phyloP scores from a whole-genome alignment of 2,329 filamentous ascomycete genomes.

The Metarhizium anisopliae region DNA sequence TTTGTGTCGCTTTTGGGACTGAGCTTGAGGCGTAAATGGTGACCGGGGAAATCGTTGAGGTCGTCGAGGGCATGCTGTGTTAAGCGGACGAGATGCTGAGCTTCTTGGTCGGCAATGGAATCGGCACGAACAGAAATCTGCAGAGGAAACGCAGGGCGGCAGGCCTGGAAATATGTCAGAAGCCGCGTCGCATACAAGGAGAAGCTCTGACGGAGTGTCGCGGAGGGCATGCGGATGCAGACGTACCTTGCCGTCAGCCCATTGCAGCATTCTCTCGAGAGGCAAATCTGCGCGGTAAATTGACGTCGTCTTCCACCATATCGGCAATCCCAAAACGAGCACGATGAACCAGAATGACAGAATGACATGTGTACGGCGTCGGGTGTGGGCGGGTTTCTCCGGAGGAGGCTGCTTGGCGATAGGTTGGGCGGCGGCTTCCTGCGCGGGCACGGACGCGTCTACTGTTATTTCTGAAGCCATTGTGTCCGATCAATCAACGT shows the following conservation, averaged over 20 bases:
- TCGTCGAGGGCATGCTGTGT: slow-evolving; percentile 83
- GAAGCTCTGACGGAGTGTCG: background rate
- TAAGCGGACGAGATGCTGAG: slow-evolving; percentile 64
- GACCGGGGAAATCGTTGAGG: slow-evolving; percentile 75
- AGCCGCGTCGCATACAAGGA: background rate
- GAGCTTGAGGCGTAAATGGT: slow-evolving; percentile 56
- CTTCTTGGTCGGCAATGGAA: slow-evolving; percentile 55
- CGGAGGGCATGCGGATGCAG: background rate
- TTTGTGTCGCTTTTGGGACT: slow-evolving; percentile 15
- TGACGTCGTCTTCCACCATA: slow-evolving; percentile 93
- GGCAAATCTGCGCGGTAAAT: slow-evolving; percentile 84
- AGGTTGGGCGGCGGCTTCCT: slow-evolving; percentile 5
- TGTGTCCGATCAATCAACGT: background rate
- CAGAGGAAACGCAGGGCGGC: slow-evolving; percentile 79
- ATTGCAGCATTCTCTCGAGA: slow-evolving; percentile 73
- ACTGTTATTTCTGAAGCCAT: slow-evolving; percentile 12
- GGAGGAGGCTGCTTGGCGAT: slow-evolving; percentile 52
- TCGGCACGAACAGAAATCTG: slow-evolving; percentile 69
- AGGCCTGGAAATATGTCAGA: slow-evolving; percentile 48
- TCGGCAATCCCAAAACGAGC: slow-evolving; percentile 71
- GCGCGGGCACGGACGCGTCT: slow-evolving; percentile 11
- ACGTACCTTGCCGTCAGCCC: slow-evolving; percentile 79
- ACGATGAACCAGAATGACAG: slow-evolving; percentile 88
- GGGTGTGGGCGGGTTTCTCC: slow-evolving; percentile 61
- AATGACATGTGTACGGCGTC: slow-evolving; percentile 65